These are phyloP conservation scores for Leccinum rimulosum DNA, from an alignment of 768 basidiomycete species.

Conservation along the genomic window DNA sequence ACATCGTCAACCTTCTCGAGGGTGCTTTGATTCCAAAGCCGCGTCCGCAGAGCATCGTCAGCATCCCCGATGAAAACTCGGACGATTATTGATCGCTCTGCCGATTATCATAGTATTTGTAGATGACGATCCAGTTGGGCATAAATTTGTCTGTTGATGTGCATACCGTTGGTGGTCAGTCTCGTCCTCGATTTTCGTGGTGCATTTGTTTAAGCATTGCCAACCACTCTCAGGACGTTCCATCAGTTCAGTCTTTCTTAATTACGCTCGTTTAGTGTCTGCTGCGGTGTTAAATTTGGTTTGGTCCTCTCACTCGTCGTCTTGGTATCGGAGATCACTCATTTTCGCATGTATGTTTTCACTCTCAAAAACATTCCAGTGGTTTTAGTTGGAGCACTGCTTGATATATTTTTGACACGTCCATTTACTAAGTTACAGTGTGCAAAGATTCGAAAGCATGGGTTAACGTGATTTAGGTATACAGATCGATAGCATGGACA, in stretches of 20 bases:
- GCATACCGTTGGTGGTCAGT: conserved; percentile 22
- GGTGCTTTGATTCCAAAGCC: conserved; percentile 33
- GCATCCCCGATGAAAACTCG: conserved; percentile 53
- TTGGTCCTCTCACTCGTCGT: conserved; percentile 12
- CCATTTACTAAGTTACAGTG: neutral
- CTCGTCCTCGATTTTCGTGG: neutral
- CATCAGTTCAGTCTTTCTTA: conserved; percentile 25
- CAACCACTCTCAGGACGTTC: conserved; percentile 2
- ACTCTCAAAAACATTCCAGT: conserved; percentile 9
- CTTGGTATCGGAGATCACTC: conserved; percentile 9
- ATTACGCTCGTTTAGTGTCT: conserved; percentile 34
- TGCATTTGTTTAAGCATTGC: neutral
- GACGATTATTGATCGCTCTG: conserved; percentile 44
- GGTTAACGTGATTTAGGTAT: neutral
- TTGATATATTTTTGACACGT: conserved; percentile 13
- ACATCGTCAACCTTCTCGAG: conserved; percentile 68
- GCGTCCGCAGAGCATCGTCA: conserved; percentile 42
- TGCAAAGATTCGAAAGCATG: neutral
- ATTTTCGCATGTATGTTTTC: conserved; percentile 8
- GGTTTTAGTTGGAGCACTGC: conserved; percentile 11
- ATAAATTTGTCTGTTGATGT: conserved; percentile 25
- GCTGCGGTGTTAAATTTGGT: conserved; percentile 22
- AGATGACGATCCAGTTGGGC: conserved; percentile 20
- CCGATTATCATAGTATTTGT: conserved; percentile 14
- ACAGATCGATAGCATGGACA: conserved; percentile 11